Conservation (phyloP, 306 rosid species). For the Abrus pulchellus region DNA sequence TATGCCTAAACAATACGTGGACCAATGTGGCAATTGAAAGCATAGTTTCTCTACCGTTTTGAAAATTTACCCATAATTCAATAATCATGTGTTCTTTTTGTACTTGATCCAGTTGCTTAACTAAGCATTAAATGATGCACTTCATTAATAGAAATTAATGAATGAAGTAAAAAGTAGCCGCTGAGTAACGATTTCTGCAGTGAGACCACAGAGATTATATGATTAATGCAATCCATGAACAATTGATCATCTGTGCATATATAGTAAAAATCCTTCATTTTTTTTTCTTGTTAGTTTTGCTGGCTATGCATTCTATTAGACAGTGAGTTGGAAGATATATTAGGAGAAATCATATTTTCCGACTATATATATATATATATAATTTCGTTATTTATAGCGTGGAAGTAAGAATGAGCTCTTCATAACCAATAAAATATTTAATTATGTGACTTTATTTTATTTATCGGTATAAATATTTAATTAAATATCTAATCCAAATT, state of each 20-base stretch:
- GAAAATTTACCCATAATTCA: constrained; percentile 48
- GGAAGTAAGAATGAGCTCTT: background rate
- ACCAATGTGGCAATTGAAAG: constrained; percentile 42
- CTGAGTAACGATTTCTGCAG: background rate
- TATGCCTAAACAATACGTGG: constrained; percentile 41
- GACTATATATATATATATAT: too few species aligned
- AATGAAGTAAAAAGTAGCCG: constrained; percentile 31
- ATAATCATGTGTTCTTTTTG: constrained; percentile 58
- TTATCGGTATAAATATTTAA: background rate
- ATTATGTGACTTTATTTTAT: background rate
- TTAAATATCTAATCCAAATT: background rate
- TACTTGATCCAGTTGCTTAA: constrained; percentile 52
- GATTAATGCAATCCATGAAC: background rate
- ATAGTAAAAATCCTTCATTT: background rate
- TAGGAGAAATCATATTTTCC: background rate
- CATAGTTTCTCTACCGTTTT: constrained; percentile 21
- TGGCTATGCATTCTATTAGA: background rate
- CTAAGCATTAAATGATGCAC: constrained; percentile 48
- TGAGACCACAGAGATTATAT: background rate
- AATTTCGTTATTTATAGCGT: background rate
- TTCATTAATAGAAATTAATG: constrained; percentile 40
- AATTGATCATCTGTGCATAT: too few species aligned
- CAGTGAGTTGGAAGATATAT: background rate
- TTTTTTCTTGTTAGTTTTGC: background rate
- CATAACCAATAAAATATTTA: background rate